Percentiles rank a stretch among this genome's conserved stretches.
Conservation (phyloP, 352 stramenopile genomes). For the Albugo candida region DNA sequence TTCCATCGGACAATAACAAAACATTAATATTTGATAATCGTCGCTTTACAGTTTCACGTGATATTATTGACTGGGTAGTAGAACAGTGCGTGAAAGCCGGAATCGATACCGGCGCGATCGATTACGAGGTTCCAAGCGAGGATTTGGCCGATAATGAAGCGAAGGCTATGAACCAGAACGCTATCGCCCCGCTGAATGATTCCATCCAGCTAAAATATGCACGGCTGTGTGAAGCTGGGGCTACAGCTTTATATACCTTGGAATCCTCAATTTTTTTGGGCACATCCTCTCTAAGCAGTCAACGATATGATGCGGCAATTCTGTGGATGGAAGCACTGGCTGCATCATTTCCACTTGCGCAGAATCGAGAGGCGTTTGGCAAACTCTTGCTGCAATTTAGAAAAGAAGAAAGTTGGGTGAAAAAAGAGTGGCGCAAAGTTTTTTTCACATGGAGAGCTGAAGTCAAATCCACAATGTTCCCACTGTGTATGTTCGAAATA, state of each 20-base stretch:
- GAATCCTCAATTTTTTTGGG: slow-evolving; percentile 61
- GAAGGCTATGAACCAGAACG: background rate
- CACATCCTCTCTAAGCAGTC: slow-evolving; percentile 28
- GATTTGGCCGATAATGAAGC: too few relatives aligned
- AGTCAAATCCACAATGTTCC: too few relatives aligned
- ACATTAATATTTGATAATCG: slow-evolving; percentile 14
- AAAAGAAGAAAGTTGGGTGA: background rate
- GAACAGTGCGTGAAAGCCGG: slow-evolving; percentile 21
- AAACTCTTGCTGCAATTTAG: slow-evolving; percentile 2
- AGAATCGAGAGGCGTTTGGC: slow-evolving; percentile 46
- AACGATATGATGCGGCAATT: slow-evolving; percentile 37
- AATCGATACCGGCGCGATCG: slow-evolving; percentile 24
- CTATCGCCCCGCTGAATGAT: slow-evolving; percentile 10
- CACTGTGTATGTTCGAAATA: too few relatives aligned
- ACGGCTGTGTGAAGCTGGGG: slow-evolving; percentile 41
- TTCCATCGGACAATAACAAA: slow-evolving; percentile 19
- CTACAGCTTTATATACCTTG: slow-evolving; percentile 40
- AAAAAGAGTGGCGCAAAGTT: too few relatives aligned
- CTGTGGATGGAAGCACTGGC: slow-evolving; percentile 42
- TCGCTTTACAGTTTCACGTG: slow-evolving; percentile 11
- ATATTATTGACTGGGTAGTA: slow-evolving; percentile 46
- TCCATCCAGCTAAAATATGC: slow-evolving; percentile 43
- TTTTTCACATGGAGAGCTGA: too few relatives aligned
- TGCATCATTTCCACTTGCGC: slow-evolving; percentile 36
- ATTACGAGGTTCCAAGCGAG: slow-evolving; percentile 8